Evolutionary conservation across 305 asterid species (phyloP), one percentile per base, ranked within the genome.

Genomic region (Fraxinus paxiana): DNA sequence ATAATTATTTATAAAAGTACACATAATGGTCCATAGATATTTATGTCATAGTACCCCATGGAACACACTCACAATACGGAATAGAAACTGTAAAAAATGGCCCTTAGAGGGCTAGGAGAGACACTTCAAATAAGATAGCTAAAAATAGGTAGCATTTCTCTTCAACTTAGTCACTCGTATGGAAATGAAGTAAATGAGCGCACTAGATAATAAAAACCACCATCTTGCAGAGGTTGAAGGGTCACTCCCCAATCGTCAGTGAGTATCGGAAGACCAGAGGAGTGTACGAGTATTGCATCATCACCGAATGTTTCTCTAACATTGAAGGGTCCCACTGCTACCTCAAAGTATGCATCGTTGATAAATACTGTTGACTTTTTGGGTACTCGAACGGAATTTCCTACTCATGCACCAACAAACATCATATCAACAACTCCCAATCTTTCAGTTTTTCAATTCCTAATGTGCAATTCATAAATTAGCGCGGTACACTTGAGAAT

Each of bases 271-370:
- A 92, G 95, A 26, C 98, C 99, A 30, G 95, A 78, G 0, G 98
- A 85, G 38, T 94, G 90, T 20, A 96, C 63, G 20, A 96, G 92
- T 43, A 94, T 84, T 0, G 97, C 98, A 77, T 92, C 98, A 8
- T 92, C 93, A 0, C 99, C 99, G 7, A 96, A 96, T 18, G 92
- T 92, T 72, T 92, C 97, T 46, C 91, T 85, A 54, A 96, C 97
- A 28, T 89, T 89, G 75, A 96, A 90, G 26, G 91, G 92, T 18
- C 89, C 93, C 5, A n/a, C 33, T 9, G 93, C 93, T 48, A 94
- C 97, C 90, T 96, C 98, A 18, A 94, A 89, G 81, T 96, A 94
- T 48, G 93, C 95, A 35, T 92, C 99, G 83, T 94, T 92, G 80
- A 96, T 92, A 82, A 92, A 94, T 82, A 94, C 97, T 51, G 92